These are phyloP conservation scores for Candida tallmaniae DNA, from an alignment of 805 yeast genomes.

Conservation along the genomic window DNA sequence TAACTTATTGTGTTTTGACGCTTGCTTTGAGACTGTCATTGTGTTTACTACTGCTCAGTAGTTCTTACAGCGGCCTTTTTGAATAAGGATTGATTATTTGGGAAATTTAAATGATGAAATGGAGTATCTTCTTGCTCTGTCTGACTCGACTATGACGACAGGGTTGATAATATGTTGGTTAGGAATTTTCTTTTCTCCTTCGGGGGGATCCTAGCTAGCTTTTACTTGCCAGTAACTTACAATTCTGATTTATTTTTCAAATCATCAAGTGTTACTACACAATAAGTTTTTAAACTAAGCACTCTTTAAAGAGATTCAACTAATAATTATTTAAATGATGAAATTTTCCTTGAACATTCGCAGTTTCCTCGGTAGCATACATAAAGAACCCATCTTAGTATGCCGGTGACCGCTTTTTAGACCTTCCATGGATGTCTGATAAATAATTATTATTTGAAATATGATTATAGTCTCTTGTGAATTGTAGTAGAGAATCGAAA, in stretches of 20 bases:
- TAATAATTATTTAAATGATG: conserved; percentile 50
- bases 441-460: conserved; percentile 2
- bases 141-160: conserved; percentile 92
- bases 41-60: background rate
- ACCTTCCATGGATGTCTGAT: conserved; percentile 96
- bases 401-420: conserved; percentile 77
- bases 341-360: conserved; percentile 78
- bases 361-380: conserved; percentile 96
- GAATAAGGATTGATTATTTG: background rate
- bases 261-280: background rate
- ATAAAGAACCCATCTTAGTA: conserved; percentile 76
- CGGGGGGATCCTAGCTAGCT: conserved; percentile 45
- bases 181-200: conserved; percentile 33
- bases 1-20: background rate
- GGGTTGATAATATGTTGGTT: conserved; percentile 54
- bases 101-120: conserved; percentile 29
- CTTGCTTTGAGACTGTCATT: too few relatives aligned
- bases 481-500: background rate
- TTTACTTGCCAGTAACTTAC: conserved; percentile 85
- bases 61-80: background rate
- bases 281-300: conserved; percentile 19
- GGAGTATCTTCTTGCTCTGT: conserved; percentile 85
- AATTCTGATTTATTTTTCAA: conserved; percentile 45
- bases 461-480: background rate
- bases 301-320: conserved; percentile 16